Conservation (phyloP, 805 yeast species). For the Starmerella floris region DNA sequence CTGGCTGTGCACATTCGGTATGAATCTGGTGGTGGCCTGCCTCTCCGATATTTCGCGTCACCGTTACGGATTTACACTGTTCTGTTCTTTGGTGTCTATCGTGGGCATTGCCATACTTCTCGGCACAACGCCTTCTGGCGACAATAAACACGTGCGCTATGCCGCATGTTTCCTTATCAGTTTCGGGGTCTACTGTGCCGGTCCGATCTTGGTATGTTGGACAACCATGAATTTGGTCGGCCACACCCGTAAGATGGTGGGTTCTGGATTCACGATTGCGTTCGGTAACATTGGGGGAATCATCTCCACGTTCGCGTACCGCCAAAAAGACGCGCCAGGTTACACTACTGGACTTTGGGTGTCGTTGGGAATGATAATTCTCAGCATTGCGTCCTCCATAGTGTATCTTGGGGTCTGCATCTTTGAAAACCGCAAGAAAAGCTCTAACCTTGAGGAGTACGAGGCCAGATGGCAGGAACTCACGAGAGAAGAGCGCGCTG, state of each 20-base stretch:
- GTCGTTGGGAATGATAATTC: conserved; percentile 36
- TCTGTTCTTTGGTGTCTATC: conserved; percentile 27
- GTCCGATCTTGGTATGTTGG: conserved; percentile 63
- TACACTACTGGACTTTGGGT: conserved; percentile 43
- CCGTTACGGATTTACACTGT: conserved; percentile 24
- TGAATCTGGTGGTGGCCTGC: conserved; percentile 46
- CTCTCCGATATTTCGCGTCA: conserved; percentile 42
- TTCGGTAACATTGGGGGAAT: conserved; percentile 66
- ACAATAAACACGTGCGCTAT: conserved; percentile 35
- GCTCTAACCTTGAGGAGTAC: conserved; percentile 21
- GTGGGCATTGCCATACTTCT: conserved; percentile 45
- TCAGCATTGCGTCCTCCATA: conserved; percentile 31
- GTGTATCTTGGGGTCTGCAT: conserved; percentile 28
- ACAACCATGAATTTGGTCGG: conserved; percentile 47
- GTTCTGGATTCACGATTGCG: conserved; percentile 50
- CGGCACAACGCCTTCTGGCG: conserved; percentile 29
- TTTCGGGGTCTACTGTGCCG: conserved; percentile 46
- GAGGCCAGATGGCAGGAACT: conserved; percentile 21
- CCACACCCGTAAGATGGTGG: conserved; percentile 46
- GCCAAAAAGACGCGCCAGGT: conserved; percentile 42
- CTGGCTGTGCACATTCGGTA: conserved; percentile 64
- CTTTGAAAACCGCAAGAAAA: conserved; percentile 21
- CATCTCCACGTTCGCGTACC: conserved; percentile 45
- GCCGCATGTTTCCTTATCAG: conserved; percentile 51
- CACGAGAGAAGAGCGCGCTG: conserved; percentile 17